Percentiles rank a stretch among this genome's conserved stretches.
These are phyloP conservation scores for Jackrogersella minutella DNA, from an alignment of 495 filamentous ascomycete species.

Conservation along the genomic window DNA sequence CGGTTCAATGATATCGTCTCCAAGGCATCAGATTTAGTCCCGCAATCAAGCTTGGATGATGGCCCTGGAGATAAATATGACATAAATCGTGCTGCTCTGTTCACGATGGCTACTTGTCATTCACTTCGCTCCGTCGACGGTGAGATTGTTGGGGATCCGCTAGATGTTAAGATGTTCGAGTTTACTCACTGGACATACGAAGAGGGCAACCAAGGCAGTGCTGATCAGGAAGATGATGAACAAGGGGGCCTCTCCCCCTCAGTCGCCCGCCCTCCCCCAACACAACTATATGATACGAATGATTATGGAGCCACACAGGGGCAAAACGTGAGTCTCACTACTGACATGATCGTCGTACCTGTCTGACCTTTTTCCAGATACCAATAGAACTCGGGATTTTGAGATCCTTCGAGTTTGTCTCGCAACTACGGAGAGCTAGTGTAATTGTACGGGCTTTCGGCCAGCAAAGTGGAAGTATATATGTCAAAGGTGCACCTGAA, in stretches of 20 bases:
- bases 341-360: not conserved
- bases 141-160: constrained; percentile 89
- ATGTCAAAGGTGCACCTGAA: constrained; percentile 97
- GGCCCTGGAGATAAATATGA: constrained; percentile 67
- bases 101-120: constrained; percentile 98
- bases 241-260: constrained; percentile 76
- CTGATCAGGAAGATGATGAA: constrained; percentile 67
- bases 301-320: constrained; percentile 43
- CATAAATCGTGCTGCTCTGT: constrained; percentile 74
- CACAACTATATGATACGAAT: constrained; percentile 63
- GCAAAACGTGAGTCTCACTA: constrained; percentile 49
- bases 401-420: constrained; percentile 94
- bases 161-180: constrained; percentile 99
- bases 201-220: constrained; percentile 73
- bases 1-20: constrained; percentile 59
- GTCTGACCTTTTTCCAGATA: constrained; percentile 35
- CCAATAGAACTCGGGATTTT: constrained; percentile 84
- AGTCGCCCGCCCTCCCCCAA: constrained; percentile 81
- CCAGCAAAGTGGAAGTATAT: constrained; percentile 78
- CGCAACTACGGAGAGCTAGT: constrained; percentile 90
- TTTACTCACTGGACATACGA: constrained; percentile 95
- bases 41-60: constrained; percentile 60
- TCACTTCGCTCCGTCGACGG: constrained; percentile 86
- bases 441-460: constrained; percentile 90
- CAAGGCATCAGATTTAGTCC: constrained; percentile 61